Evolutionary conservation across 1,284 basidiomycete species (phyloP), one percentile per base, ranked within the genome.

Genomic region (Cutaneotrichosporon spelunceum): DNA sequence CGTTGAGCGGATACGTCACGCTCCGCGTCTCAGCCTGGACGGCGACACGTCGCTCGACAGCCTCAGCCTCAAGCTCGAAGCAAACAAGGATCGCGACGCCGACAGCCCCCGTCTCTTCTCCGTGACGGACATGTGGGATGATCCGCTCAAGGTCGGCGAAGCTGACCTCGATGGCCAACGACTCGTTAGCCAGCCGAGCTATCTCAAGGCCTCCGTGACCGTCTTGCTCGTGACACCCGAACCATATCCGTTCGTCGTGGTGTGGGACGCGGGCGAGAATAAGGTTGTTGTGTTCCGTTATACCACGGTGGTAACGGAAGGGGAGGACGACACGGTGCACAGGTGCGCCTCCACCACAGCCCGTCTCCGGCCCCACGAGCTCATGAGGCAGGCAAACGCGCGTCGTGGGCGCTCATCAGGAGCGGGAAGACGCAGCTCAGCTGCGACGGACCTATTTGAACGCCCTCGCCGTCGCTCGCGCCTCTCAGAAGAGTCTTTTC

Each of bases 101-200:
- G 81, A 85, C 0, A 81, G 91, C 24, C 90, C 89, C 0, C 87
- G 88, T 3, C 82, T 93, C 26, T 93, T 89, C 76, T 85, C 87
- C 10, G 80, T 93, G 56, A 86, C 85, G 10, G 88, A 86, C 65
- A 87, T 89, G 0, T 87, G 89, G 52, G 84, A 88, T 1, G 91
- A 94, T 75, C 82, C 89, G 56, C 84, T 84, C 48, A 82, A 86
- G 23, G 84, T 93, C 11, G 59, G 64, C 30, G 66, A 73, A 50
- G 72, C 61, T 2, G 52, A 53, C n/a, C 59, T 72, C 6, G 61
- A 64, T 13, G 68, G 64, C 42, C 33, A 10, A 6, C n/a, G 47
- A n/a, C 39, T 19, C 4, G 16, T 27, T 16, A 23, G 21, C 0
- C 1, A n/a, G 14, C 45, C 47, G 3, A 14, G 30, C 13, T 33